Evolutionary conservation across 192 early-diverging fungal species (phyloP).

Genomic region (Entrophospora sp.): DNA sequence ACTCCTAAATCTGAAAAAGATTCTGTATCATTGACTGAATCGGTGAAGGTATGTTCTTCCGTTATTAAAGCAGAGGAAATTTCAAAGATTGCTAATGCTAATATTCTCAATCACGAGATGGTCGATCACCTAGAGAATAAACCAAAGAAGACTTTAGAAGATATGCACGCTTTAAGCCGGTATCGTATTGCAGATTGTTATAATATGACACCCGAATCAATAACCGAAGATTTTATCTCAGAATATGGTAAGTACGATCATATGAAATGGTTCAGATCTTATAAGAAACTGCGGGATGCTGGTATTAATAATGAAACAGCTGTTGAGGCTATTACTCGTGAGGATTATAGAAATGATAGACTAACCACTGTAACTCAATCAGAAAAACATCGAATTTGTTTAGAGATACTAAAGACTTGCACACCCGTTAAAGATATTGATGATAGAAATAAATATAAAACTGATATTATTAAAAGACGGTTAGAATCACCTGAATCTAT

Average conservation of each 20-base stretch:
- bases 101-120: neutral
- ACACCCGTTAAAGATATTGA: slow-evolving; percentile 17
- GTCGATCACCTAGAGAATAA: neutral
- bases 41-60: neutral
- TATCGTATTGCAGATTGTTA: too few species aligned
- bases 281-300: neutral
- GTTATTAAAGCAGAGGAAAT: slow-evolving; percentile 12
- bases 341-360: slow-evolving; percentile 8
- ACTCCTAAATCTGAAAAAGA: neutral
- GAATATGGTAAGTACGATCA: neutral
- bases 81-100: neutral
- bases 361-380: too few species aligned
- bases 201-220: too few species aligned
- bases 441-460: slow-evolving; percentile 12
- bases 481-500: neutral
- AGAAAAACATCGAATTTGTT: slow-evolving; percentile 5
- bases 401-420: slow-evolving; percentile 8
- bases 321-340: neutral
- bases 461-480: neutral
- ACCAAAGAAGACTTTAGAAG: slow-evolving; percentile 14
- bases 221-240: neutral
- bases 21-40: neutral
- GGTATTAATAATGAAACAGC: slow-evolving; percentile 1
- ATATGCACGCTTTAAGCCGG: neutral
- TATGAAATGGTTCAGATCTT: neutral